These are phyloP conservation scores for Symmetrospora coprosmae DNA, from an alignment of 768 basidiomycete genomes.

Conservation along the genomic window DNA sequence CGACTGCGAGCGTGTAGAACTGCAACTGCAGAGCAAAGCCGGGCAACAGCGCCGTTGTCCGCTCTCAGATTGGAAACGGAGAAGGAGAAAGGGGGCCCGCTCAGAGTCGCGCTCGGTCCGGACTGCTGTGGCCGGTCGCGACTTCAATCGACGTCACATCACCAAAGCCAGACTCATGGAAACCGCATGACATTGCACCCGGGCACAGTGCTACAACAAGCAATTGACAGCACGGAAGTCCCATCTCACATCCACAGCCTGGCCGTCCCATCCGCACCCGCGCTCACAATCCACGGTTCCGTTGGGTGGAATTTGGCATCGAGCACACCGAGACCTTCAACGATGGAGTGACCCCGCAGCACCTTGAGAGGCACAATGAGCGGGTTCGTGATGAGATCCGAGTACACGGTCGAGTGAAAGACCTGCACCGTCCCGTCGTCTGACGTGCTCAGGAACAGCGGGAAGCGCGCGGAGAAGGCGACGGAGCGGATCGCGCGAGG, in stretches of 20 bases:
- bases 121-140: too few relatives aligned
- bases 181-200: too few relatives aligned
- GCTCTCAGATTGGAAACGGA: too few relatives aligned
- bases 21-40: too few relatives aligned
- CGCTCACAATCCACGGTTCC: conserved; percentile 83
- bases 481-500: conserved; percentile 80
- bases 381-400: conserved; percentile 90
- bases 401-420: conserved; percentile 89
- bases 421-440: conserved; percentile 95
- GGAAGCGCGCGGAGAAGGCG: conserved; percentile 84
- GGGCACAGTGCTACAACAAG: neutral
- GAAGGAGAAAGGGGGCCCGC: too few relatives aligned
- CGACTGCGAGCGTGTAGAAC: too few relatives aligned
- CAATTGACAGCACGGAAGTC: neutral
- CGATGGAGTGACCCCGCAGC: conserved; percentile 72
- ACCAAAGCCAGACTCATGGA: too few relatives aligned
- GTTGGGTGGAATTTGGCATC: conserved; percentile 75
- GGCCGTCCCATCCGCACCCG: conserved; percentile 80
- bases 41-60: too few relatives aligned
- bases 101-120: too few relatives aligned
- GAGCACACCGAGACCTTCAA: conserved; percentile 76
- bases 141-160: too few relatives aligned
- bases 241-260: conserved; percentile 50
- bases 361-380: conserved; percentile 96
- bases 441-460: conserved; percentile 87